phyloP scores from a whole-genome alignment of 2,329 filamentous ascomycete species.

The Talaromyces sp. region DNA sequence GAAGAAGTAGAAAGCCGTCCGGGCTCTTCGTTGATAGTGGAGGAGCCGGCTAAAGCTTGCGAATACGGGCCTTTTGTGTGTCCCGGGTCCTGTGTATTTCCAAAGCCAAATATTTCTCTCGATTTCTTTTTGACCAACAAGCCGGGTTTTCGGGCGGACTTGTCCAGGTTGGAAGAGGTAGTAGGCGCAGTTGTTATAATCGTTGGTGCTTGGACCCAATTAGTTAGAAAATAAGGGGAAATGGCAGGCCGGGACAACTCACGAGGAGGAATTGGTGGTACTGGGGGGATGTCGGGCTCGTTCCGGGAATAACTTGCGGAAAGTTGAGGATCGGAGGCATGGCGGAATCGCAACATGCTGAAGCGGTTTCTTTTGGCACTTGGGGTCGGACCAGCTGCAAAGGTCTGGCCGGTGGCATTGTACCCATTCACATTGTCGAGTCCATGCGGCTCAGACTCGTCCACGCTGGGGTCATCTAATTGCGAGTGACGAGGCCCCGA shows the following conservation, averaged over 20 bases:
- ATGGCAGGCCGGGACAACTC: conserved; percentile 17
- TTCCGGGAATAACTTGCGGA: conserved; percentile 66
- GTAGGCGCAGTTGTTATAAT: conserved; percentile 95
- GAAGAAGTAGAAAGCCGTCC: conserved; percentile 46
- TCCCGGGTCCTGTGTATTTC: conserved; percentile 13
- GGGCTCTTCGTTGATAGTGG: conserved; percentile 60
- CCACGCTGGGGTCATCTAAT: conserved; percentile 14
- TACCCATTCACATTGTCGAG: neutral
- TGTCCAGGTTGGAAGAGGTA: conserved; percentile 52
- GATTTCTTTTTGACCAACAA: conserved; percentile 29
- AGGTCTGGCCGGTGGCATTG: neutral
- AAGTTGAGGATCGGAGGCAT: conserved; percentile 89
- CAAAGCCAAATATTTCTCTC: conserved; percentile 24
- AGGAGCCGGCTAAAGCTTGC: conserved; percentile 20
- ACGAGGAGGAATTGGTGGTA: conserved; percentile 37
- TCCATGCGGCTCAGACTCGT: conserved; percentile 9
- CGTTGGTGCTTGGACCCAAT: conserved; percentile 43
- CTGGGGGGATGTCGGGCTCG: conserved; percentile 49
- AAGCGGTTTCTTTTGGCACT: conserved; percentile 45
- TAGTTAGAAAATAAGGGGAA: neutral
- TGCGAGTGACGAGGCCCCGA: conserved; percentile 25
- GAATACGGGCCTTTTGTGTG: conserved; percentile 2
- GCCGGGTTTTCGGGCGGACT: conserved; percentile 40
- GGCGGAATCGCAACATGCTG: conserved; percentile 74
- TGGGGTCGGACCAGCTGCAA: neutral